Conservation (phyloP, 2,329 filamentous ascomycete genomes). For the Aspergillus candidus region DNA sequence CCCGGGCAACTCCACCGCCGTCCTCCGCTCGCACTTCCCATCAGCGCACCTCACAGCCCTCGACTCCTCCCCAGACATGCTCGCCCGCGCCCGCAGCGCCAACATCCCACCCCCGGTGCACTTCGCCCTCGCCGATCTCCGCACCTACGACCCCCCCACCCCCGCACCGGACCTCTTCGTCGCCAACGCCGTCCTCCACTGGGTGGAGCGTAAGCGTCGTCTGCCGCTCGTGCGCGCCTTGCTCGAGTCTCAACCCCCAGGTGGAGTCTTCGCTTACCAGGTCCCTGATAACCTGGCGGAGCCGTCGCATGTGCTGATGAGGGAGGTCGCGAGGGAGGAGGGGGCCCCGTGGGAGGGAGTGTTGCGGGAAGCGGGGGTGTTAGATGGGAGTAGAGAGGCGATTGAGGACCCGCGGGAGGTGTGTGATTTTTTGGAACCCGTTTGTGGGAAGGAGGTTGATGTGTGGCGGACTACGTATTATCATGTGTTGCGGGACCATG, state of each 20-base stretch:
- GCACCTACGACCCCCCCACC: slow-evolving; percentile 31
- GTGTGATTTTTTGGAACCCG: slow-evolving; percentile 45
- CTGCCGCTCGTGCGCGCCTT: slow-evolving; percentile 43
- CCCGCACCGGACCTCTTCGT: slow-evolving; percentile 43
- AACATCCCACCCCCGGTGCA: slow-evolving; percentile 34
- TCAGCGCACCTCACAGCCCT: slow-evolving; percentile 45
- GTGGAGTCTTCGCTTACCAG: slow-evolving; percentile 51
- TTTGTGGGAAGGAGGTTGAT: slow-evolving; percentile 39
- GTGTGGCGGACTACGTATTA: slow-evolving; percentile 53
- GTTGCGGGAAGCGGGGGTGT: slow-evolving; percentile 12
- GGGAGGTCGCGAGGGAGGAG: slow-evolving; percentile 30
- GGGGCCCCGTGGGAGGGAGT: slow-evolving; percentile 35
- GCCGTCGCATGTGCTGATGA: slow-evolving; percentile 48
- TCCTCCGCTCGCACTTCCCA: slow-evolving; percentile 46
- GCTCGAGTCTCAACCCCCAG: slow-evolving; percentile 35
- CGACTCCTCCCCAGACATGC: slow-evolving; percentile 53
- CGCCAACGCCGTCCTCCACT: slow-evolving; percentile 56
- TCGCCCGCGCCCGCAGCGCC: slow-evolving; percentile 41
- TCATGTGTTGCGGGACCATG: slow-evolving; percentile 46
- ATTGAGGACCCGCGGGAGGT: slow-evolving; percentile 45
- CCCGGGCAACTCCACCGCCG: slow-evolving; percentile 53
- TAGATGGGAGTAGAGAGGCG: slow-evolving; percentile 37
- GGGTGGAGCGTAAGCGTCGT: slow-evolving; percentile 43
- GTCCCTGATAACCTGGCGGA: slow-evolving; percentile 48
- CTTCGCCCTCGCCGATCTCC: slow-evolving; percentile 46